Percentiles rank a stretch among this genome's conserved stretches.
Conservation (phyloP, 257 asterid genomes). For the Apocynum venetum region DNA sequence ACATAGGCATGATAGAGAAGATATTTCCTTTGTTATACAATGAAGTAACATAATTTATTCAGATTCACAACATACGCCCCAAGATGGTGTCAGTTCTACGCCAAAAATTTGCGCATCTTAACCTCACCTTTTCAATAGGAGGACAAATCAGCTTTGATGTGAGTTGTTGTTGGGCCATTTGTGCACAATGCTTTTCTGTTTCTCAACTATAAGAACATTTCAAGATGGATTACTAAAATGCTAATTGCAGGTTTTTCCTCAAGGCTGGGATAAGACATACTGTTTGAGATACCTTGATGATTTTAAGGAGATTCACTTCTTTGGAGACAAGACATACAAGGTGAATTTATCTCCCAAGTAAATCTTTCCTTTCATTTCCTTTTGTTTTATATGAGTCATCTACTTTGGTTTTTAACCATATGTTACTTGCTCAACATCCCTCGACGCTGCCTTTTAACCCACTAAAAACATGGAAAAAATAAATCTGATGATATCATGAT, state of each 20-base stretch:
- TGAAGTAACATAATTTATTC: slow-evolving; percentile 23
- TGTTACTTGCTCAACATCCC: not conserved
- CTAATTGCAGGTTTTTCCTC: slow-evolving; percentile 74
- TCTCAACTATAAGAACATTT: no score
- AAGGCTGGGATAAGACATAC: slow-evolving; percentile 97
- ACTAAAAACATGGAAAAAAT: not conserved
- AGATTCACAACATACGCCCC: slow-evolving; percentile 77
- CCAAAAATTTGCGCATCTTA: slow-evolving; percentile 72
- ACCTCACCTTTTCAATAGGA: slow-evolving; percentile 84
- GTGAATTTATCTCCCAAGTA: slow-evolving; percentile 27
- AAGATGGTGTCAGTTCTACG: slow-evolving; percentile 81
- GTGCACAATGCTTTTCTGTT: not conserved
- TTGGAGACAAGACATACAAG: slow-evolving; percentile 97
- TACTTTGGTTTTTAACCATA: not conserved
- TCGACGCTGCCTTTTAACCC: not conserved
- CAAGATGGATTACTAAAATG: not conserved
- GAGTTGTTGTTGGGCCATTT: slow-evolving; percentile 27
- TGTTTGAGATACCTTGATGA: slow-evolving; percentile 88
- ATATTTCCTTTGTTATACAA: slow-evolving; percentile 8
- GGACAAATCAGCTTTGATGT: slow-evolving; percentile 99
- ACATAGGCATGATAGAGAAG: not conserved
- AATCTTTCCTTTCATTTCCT: not conserved
- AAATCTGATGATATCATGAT: not conserved
- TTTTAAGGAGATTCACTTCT: slow-evolving; percentile 83
- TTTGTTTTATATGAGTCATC: not conserved